These are phyloP conservation scores for Blastocystis sp. DNA, from an alignment of 352 stramenopile genomes.

Conservation along the genomic window DNA sequence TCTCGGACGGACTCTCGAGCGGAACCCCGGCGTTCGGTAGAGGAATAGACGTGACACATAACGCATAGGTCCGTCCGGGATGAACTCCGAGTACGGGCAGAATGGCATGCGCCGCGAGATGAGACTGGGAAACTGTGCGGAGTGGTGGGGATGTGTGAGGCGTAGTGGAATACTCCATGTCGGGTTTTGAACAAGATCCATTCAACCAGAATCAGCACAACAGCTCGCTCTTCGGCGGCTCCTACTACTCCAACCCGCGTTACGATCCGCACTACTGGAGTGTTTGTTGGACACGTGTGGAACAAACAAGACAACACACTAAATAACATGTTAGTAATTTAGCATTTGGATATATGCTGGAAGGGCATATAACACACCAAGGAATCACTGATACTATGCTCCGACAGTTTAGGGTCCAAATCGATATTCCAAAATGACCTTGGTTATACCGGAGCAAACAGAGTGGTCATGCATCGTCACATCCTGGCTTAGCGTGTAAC, in stretches of 20 bases:
- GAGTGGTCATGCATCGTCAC: slow-evolving; percentile 63
- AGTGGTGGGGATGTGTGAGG: neutral
- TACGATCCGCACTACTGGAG: neutral
- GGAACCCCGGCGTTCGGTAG: neutral
- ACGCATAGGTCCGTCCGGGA: neutral
- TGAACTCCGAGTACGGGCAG: slow-evolving; percentile 18
- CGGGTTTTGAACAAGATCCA: neutral
- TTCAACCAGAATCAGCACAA: neutral
- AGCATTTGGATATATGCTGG: slow-evolving; percentile 58
- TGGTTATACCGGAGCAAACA: slow-evolving; percentile 39
- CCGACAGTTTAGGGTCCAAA: slow-evolving; percentile 1
- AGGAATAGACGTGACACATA: neutral
- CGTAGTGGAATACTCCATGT: slow-evolving; percentile 20
- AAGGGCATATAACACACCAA: slow-evolving; percentile 50
- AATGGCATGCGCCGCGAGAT: neutral
- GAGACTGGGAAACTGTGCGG: neutral
- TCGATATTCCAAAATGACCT: neutral
- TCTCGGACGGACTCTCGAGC: neutral
- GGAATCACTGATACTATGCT: slow-evolving; percentile 59
- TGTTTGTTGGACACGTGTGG: slow-evolving; percentile 44
- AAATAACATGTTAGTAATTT: slow-evolving; percentile 65
- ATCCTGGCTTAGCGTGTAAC: slow-evolving; percentile 69
- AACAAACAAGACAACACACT: slow-evolving; percentile 15
- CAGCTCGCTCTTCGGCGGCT: neutral
- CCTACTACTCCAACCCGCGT: neutral